Percentiles rank a stretch among this genome's conserved stretches.
phyloP scores from a whole-genome alignment of 1,284 basidiomycete species.

The Apiotrichum porosum region DNA sequence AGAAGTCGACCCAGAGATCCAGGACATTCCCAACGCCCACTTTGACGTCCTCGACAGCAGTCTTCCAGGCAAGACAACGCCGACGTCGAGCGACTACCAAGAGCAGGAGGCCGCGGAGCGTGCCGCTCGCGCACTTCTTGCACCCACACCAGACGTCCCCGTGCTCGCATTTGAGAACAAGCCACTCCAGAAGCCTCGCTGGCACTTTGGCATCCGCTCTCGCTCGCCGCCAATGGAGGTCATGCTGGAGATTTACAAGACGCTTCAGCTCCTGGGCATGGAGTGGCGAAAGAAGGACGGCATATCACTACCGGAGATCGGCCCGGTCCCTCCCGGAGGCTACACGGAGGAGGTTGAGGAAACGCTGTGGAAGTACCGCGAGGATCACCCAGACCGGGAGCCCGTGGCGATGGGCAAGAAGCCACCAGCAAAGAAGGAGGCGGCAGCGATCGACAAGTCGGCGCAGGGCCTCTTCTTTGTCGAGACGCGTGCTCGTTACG shows the following conservation, averaged over 20 bases:
- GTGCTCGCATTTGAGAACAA: slow-evolving; percentile 26
- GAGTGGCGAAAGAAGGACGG: slow-evolving; percentile 67
- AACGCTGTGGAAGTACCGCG: slow-evolving; percentile 52
- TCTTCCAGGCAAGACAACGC: slow-evolving; percentile 55
- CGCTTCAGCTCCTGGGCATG: slow-evolving; percentile 88
- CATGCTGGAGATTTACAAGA: slow-evolving; percentile 97
- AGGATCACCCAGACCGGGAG: slow-evolving; percentile 30
- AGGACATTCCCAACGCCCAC: slow-evolving; percentile 57
- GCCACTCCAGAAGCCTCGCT: slow-evolving; percentile 59
- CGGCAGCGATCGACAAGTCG: slow-evolving; percentile 51
- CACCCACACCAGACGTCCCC: slow-evolving; percentile 8
- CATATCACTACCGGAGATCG: slow-evolving; percentile 66
- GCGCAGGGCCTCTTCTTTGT: slow-evolving; percentile 77
- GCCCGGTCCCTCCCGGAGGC: slow-evolving; percentile 43
- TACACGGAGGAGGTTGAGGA: slow-evolving; percentile 42
- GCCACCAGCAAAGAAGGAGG: slow-evolving; percentile 47
- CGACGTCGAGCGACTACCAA: background rate
- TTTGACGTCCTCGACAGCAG: slow-evolving; percentile 82
- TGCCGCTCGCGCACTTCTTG: slow-evolving; percentile 40
- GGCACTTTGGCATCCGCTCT: slow-evolving; percentile 98
- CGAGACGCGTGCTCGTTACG: slow-evolving; percentile 83
- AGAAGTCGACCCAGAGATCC: slow-evolving; percentile 51
- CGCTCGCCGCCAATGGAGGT: slow-evolving; percentile 97
- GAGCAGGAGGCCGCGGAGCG: slow-evolving; percentile 37
- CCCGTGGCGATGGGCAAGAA: slow-evolving; percentile 32